Evolutionary conservation across 768 basidiomycete species (phyloP).

Genomic region (Phaeotremella fagi): DNA sequence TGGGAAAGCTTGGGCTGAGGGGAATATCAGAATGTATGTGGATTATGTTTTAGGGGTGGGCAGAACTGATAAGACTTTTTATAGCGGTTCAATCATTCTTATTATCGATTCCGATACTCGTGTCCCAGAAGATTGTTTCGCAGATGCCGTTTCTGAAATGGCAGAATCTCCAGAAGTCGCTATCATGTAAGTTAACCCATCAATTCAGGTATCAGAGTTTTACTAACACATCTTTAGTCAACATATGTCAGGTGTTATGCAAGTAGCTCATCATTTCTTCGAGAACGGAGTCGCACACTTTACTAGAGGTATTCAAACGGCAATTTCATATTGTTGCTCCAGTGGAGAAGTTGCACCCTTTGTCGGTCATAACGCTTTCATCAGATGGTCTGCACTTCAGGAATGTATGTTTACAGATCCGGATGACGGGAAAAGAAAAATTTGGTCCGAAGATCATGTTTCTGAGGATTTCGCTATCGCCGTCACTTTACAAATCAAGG

Average conservation of each 20-base stretch:
- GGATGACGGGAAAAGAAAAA: slow-evolving; percentile 62
- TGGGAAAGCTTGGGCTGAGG: slow-evolving; percentile 67
- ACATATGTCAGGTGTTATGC: slow-evolving; percentile 41
- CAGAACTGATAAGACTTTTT: background rate
- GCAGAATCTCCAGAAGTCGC: background rate
- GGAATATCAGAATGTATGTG: slow-evolving; percentile 56
- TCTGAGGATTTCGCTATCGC: slow-evolving; percentile 84
- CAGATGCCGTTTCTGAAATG: slow-evolving; percentile 62
- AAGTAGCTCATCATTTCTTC: slow-evolving; percentile 57
- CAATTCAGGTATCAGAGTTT: slow-evolving; percentile 1
- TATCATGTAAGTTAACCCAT: slow-evolving; percentile 11
- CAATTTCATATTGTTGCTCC: slow-evolving; percentile 47
- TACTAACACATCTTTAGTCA: slow-evolving; percentile 50
- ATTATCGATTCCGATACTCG: slow-evolving; percentile 77
- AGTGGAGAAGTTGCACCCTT: slow-evolving; percentile 43
- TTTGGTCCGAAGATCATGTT: slow-evolving; percentile 78
- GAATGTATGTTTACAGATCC: slow-evolving; percentile 68
- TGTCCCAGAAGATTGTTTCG: slow-evolving; percentile 80
- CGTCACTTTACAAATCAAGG: slow-evolving; percentile 64
- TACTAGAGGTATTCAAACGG: slow-evolving; percentile 70
- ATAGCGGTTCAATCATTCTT: slow-evolving; percentile 56
- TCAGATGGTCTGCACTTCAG: slow-evolving; percentile 83
- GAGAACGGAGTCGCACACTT: slow-evolving; percentile 86
- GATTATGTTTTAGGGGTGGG: no score
- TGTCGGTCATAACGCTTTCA: slow-evolving; percentile 54